phyloP scores from a whole-genome alignment of 108 stramenopile species.

The Skeletonema tropicum region DNA sequence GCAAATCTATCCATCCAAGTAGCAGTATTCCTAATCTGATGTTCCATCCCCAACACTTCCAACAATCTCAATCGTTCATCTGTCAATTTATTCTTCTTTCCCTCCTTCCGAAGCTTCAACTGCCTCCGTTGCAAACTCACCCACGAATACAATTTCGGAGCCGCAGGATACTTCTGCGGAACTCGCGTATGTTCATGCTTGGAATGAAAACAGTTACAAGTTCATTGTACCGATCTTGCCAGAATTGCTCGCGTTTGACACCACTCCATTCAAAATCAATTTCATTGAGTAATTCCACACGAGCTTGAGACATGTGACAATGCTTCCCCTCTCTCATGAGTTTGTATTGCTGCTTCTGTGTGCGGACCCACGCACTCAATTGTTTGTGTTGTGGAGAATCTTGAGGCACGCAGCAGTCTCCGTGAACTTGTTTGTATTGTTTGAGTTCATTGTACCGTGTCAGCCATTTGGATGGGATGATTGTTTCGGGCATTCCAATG shows the following conservation, averaged over 20 bases:
- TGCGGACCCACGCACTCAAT: conserved; percentile 61
- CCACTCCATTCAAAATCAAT: conserved; percentile 59
- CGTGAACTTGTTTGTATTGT: conserved; percentile 27
- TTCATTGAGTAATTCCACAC: conserved; percentile 54
- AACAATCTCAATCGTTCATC: conserved; percentile 31
- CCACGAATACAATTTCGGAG: conserved; percentile 42
- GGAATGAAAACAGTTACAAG: conserved; percentile 24
- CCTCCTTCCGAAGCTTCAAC: conserved; percentile 48
- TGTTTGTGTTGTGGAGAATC: conserved; percentile 34
- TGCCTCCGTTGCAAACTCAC: conserved; percentile 27
- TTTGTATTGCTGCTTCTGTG: conserved; percentile 68
- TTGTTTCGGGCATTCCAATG: conserved; percentile 30
- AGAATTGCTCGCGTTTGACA: conserved; percentile 44
- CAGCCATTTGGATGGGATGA: conserved; percentile 41
- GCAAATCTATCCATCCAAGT: conserved; percentile 43
- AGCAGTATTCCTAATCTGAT: conserved; percentile 31
- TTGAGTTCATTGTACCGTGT: conserved; percentile 39
- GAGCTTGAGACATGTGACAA: conserved; percentile 55
- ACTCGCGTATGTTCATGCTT: conserved; percentile 28
- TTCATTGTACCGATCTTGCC: conserved; percentile 36
- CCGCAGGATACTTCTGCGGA: conserved; percentile 25
- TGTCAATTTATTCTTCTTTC: conserved; percentile 51
- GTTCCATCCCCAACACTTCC: conserved; percentile 30
- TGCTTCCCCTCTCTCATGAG: conserved; percentile 50
- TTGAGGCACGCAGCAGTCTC: conserved; percentile 46